Evolutionary conservation across 371 early-diverging fungal genomes (phyloP), one percentile per base, ranked within the genome.

Genomic region (Mortierella sp.): DNA sequence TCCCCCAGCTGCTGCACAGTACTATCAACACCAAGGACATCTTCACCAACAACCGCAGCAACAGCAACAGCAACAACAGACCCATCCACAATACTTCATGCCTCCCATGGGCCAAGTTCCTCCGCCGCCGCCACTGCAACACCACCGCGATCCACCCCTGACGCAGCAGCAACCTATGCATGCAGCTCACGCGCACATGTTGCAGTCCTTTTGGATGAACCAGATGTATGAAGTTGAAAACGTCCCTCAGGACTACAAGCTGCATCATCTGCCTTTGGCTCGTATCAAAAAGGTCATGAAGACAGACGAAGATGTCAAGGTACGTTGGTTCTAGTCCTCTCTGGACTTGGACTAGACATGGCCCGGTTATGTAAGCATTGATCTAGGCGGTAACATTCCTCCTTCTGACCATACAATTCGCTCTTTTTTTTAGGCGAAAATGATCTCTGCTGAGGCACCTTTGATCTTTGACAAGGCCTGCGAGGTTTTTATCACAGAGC

Each of bases 251-350:
- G 98, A 97, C 78, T 96, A 95, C 82, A 98, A 97, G 82, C 86
- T 89, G 52, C 95, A 99, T 69, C 89, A 91, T 26, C 81, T 99
- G 66, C 99, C 99, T 8, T 81, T 99, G 55, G 99, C 99, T 6
- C 80, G 99, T 45, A 98, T 99, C 67, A 99, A 99, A 78, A 96
- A 99, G 81, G 96, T 99, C 47, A 99, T 99, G 99, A 99, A 99
- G 83, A 92, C 95, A 9, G 99, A 99, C 80, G 96, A 97, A 62
- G 98, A 98, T 67, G 96, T 96, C 42, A 96, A 95, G 86, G 92
- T 93, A 81, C 54, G 18, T 24, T 48, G 13, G 13, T 3, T 48
- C 10, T 18, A n/a, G 9, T 39, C 3, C 19, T 14, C 45, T 43
- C n/a, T 16, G 45, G 45, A 39, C 39, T 39, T n/a, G n/a, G n/a